Base-by-base conservation (phyloP, 2,329 filamentous ascomycete genomes). In the Diaporthe sp. region DNA sequence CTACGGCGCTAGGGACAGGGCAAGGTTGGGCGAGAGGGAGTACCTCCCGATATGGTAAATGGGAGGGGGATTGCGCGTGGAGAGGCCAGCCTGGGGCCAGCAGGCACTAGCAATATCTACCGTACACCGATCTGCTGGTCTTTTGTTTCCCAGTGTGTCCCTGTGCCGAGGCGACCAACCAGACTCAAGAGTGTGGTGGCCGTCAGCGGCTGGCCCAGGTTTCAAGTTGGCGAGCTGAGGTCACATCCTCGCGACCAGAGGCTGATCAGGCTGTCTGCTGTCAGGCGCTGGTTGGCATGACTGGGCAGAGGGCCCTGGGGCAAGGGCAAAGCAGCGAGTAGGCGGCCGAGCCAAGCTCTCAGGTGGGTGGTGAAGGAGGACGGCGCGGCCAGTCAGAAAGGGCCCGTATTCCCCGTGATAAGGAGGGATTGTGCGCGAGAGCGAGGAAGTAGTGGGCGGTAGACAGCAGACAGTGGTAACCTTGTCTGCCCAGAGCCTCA, bases 141-240 rank as follows among this genome's bases (percentile, higher is more conserved):
- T 28, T 22, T 15, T 28, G 6, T n/a, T 15, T 25, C 17, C 22
- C 33, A 40, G 33, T n/a, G 45, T 52, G 33, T 22, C 47, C 28
- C 33, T 30, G 45, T 54, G 33, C 68, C 68, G 54, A 60, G 45
- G 54, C 68, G 35, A 40, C 54, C 54, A 60, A 40, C 45, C 68
- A 71, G 68, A 45, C 57, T 42, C 33, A 25, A 72, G 45, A 17
- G 45, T 40, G 45, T 30, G 52, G 30, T 35, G 40, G 67, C 52
- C 69, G 58, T 64, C 70, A 64, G 70, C 35, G 42, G 57, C 45
- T 50, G 70, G 70, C 45, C 47, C 45, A 55, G 50, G 70, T 72
- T 72, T 72, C 70, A 72, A 54, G 70, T 61, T 72, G 47, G 70
- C 55, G 57, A 72, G 70, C 64, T 64, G 70, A 64, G 69, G 69